Percentiles rank a stretch among this genome's conserved stretches.
Evolutionary conservation across 208 protist genomes (phyloP).

Genomic region (Trypanosoma rangeli): DNA sequence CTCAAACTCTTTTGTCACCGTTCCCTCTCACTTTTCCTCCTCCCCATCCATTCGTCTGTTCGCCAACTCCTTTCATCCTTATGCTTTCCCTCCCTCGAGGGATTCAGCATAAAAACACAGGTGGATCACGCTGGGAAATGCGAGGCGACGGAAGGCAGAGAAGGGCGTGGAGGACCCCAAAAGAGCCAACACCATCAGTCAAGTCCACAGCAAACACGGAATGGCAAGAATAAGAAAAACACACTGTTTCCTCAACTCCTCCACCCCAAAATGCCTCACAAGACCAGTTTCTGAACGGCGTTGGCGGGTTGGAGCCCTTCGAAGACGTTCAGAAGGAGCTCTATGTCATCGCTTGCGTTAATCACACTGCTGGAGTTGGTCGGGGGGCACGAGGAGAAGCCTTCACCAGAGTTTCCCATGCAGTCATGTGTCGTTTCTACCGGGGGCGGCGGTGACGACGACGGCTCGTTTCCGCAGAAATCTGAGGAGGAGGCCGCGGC

Average conservation of each 20-base stretch:
- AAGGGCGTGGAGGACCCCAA: background rate
- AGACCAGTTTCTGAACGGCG: conserved; percentile 8
- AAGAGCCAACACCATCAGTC: background rate
- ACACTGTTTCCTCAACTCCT: background rate
- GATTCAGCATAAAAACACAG: background rate
- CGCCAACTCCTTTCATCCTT: background rate
- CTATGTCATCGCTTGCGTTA: conserved; percentile 20
- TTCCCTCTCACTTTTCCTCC: background rate
- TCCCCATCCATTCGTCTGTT: background rate
- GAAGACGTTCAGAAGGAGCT: conserved; percentile 22
- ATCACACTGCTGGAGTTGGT: conserved; percentile 5
- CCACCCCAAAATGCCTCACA: background rate
- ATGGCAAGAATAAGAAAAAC: background rate
- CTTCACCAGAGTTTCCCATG: background rate
- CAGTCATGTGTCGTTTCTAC: background rate
- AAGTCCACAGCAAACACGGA: background rate
- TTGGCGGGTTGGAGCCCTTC: conserved; percentile 13
- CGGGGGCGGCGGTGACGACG: background rate
- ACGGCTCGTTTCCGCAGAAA: background rate
- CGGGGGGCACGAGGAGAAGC: conserved; percentile 1
- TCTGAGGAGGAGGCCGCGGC: background rate
- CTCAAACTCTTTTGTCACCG: background rate
- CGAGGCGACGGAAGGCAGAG: background rate
- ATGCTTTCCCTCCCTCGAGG: background rate
- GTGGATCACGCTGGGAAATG: background rate